Conservation (phyloP, 2,329 filamentous ascomycete genomes). For the Pseudogymnoascus sp. region DNA sequence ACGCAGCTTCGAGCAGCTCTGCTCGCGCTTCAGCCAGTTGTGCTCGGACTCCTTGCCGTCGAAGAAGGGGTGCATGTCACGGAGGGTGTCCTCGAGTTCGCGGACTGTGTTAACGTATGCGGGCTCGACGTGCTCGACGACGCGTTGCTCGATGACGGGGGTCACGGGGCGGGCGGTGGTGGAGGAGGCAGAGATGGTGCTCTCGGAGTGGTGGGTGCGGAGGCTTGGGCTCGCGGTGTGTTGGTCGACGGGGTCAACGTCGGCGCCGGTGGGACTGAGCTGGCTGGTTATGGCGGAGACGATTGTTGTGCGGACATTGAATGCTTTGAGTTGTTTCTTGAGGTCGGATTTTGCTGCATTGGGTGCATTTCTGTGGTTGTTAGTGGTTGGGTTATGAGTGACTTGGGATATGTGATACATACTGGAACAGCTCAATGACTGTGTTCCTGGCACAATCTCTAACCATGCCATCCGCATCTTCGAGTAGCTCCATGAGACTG, state of each 20-base stretch:
- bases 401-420: slow-evolving; percentile 21
- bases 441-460: slow-evolving; percentile 75
- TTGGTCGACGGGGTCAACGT: slow-evolving; percentile 15
- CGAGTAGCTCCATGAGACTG: slow-evolving; percentile 72
- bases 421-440: slow-evolving; percentile 82
- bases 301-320: slow-evolving; percentile 81
- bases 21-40: slow-evolving; percentile 85
- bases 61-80: slow-evolving; percentile 71
- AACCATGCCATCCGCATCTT: slow-evolving; percentile 83
- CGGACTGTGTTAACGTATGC: slow-evolving; percentile 74
- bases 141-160: slow-evolving; percentile 53
- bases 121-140: slow-evolving; percentile 62
- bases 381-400: slow-evolving; percentile 7
- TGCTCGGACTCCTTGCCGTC: slow-evolving; percentile 78
- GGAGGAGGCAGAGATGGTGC: not conserved
- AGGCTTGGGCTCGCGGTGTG: not conserved
- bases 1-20: slow-evolving; percentile 67
- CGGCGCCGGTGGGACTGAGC: slow-evolving; percentile 45
- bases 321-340: slow-evolving; percentile 74
- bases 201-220: not conserved
- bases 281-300: slow-evolving; percentile 71
- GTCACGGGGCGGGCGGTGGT: slow-evolving; percentile 43
- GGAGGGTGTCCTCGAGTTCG: slow-evolving; percentile 81
- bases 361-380: slow-evolving; percentile 55
- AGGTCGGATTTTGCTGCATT: slow-evolving; percentile 80